Evolutionary conservation across 1,284 basidiomycete species (phyloP), one percentile per base, ranked within the genome.

Genomic region (Volvariella surrecta): DNA sequence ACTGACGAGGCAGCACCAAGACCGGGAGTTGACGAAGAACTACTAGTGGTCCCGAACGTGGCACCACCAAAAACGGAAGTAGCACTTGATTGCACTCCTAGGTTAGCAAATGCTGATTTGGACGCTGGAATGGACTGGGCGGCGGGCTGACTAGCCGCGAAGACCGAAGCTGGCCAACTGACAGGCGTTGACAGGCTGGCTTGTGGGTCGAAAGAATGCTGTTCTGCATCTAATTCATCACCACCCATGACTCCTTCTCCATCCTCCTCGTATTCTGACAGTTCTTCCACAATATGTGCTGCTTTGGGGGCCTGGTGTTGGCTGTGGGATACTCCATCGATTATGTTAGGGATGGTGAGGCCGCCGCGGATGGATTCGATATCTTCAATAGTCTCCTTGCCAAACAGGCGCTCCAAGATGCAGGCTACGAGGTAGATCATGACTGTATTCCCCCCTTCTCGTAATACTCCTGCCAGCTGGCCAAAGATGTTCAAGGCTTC

Each of bases 381-480:
- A 43, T 80, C 71, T 4, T 85, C 81, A 47, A 87, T 78, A 10
- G 74, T 77, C 49, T 82, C 83, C 59, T 75, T 70, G 47, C 84
- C 83, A 56, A 87, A 86, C 17, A 81, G 62, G 18, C 74, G 59
- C 57, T 87, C 84, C 41, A 88, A 61, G 42, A 88, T 74, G 55
- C 85, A 88, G 0, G 82, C 84, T 16, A 86, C 75, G 15, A 88
- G 72, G 52, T 81, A 87, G 4, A 82, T 77, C 79, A 86, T 85
- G 20, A 78, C 74, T 15, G 69, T 60, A 48, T 71, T 78, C 37
- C 78, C 77, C 50, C 75, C 69, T 39, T 76, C 68, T 20, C 69
- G 67, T 7, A 84, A 67, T 17, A 76, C 73, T 6, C 54, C 58
- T 3, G 67, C 82, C 17, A 78, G 70, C 56, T 75, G 66, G n/a